Evolutionary conservation across 2,329 filamentous ascomycete species (phyloP), one percentile per base, ranked within the genome.

Genomic region (Claviceps monticola): DNA sequence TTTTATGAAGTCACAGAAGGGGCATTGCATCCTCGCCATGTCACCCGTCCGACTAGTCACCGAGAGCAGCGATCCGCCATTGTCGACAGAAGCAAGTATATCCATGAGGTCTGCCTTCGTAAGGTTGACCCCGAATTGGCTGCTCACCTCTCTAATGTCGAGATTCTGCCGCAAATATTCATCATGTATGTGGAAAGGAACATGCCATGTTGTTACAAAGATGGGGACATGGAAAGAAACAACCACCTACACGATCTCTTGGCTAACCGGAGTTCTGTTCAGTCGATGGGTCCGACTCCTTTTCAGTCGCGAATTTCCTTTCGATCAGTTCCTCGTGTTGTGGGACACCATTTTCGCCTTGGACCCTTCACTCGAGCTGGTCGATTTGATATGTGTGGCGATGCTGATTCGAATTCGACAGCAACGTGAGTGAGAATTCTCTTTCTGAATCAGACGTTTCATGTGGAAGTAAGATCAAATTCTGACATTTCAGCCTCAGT

Each of bases 101-200:
- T 98, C 55, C 91, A 97, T 62, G 83, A 95, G 60, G 78, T 85
- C 29, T 82, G 87, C 49, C 71, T 98, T 45, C 80, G 80, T 53
- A 83, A 82, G 56, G 75, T 88, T 34, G 93, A 97, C 62, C 83
- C 86, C n/a, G 84, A 89, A 61, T 75, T 97, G 29, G 84, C 88
- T 14, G 74, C 75, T 23, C 90, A 97, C 65, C 75, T 98, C 17
- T 83, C 82, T 53, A 78, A 80, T 54, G 83, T 96, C 46, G 91
- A 96, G 54, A 83, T 98, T 55, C 71, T 96, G n/a, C 93, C 93
- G 1, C 93, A 98, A 61, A 91, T 98, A 49, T 98, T 97, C 62
- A 71, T 97, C 23, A 94, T 97, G 86, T 93, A 69, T 66, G 75
- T 64, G 13, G 16, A 43, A 56, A 49, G 46, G 26, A 44, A 21